Evolutionary conservation across 2,329 filamentous ascomycete species (phyloP).

Genomic region (Didymella glomerata): DNA sequence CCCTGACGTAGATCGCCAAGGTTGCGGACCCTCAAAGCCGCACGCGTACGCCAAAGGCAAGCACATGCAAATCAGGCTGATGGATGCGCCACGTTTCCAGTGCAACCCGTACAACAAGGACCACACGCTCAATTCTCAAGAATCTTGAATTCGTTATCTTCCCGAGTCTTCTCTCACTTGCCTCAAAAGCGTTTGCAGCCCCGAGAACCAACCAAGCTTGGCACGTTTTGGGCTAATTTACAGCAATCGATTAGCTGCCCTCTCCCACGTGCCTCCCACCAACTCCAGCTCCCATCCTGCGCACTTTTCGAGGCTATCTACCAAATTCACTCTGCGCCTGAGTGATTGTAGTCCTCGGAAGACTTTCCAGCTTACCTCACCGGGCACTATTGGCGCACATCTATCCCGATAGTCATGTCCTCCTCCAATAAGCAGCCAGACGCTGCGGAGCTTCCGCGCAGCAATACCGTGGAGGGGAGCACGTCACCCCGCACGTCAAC

Average conservation of each 20-base stretch:
- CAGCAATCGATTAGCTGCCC: conserved; percentile 28
- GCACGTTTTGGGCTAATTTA: conserved; percentile 41
- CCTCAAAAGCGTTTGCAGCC: conserved; percentile 17
- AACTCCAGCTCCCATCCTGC: conserved; percentile 17
- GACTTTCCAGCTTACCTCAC: conserved; percentile 15
- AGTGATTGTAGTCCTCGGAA: conserved; percentile 7
- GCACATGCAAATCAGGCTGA: conserved; percentile 16
- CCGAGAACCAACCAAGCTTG: conserved; percentile 36
- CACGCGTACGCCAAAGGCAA: conserved; percentile 15
- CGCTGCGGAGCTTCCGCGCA: conserved; percentile 22
- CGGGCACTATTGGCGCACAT: conserved; percentile 7
- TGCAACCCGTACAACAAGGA: background rate
- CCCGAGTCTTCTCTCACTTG: conserved; percentile 14
- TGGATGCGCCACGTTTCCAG: conserved; percentile 9
- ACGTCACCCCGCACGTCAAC: conserved; percentile 38
- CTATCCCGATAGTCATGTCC: conserved; percentile 31
- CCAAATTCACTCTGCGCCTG: conserved; percentile 12
- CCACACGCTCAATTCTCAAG: background rate
- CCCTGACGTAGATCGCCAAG: conserved; percentile 35
- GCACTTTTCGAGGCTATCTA: conserved; percentile 11
- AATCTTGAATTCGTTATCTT: background rate
- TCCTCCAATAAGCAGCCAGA: conserved; percentile 39
- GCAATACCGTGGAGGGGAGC: conserved; percentile 24
- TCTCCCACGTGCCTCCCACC: conserved; percentile 15
- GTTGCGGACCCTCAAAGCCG: conserved; percentile 17